phyloP scores from a whole-genome alignment of 257 asterid species.

The Paraleonurus japonicus region DNA sequence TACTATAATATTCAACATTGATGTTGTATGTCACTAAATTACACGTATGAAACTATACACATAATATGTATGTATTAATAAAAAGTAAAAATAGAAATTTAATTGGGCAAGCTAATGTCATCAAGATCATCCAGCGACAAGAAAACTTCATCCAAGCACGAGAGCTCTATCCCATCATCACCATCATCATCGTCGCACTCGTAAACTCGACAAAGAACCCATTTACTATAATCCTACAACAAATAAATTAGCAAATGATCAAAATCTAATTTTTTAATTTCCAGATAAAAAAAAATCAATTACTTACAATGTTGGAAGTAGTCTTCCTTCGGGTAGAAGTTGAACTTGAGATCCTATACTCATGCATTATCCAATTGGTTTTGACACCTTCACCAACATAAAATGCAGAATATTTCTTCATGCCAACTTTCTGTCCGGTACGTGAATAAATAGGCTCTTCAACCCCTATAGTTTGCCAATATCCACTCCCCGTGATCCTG shows the following conservation, averaged over 20 bases:
- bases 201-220: constrained; percentile 86
- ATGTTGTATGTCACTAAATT: too few relatives aligned
- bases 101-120: constrained; percentile 71
- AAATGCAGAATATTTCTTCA: constrained; percentile 55
- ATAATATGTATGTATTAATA: neutral
- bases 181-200: constrained; percentile 43
- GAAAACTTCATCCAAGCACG: constrained; percentile 92
- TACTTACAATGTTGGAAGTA: constrained; percentile 52
- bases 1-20: neutral
- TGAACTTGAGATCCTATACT: constrained; percentile 47
- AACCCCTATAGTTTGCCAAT: constrained; percentile 67
- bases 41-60: neutral
- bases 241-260: too few relatives aligned
- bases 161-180: constrained; percentile 67
- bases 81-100: neutral
- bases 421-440: constrained; percentile 47
- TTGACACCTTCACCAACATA: constrained; percentile 56
- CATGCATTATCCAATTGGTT: constrained; percentile 91
- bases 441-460: constrained; percentile 67
- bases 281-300: neutral
- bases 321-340: constrained; percentile 44
- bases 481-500: constrained; percentile 65
- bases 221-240: constrained; percentile 70
- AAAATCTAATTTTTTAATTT: too few relatives aligned
- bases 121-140: constrained; percentile 79